phyloP scores from a whole-genome alignment of 2,329 filamentous ascomycete genomes.

The Botrytis hyacinthi region DNA sequence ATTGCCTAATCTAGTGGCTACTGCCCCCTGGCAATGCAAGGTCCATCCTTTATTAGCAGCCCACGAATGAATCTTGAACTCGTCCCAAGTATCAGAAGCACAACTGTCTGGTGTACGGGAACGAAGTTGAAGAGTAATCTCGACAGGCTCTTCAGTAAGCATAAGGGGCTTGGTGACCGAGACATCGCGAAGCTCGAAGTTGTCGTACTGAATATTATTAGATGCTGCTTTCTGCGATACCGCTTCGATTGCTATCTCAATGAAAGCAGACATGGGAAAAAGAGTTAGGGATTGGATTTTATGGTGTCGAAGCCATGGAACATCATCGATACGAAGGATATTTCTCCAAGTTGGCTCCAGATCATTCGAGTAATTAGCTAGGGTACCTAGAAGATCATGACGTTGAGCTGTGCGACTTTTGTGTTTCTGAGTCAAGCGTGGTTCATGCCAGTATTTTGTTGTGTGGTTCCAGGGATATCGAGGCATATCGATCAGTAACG shows the following conservation, averaged over 20 bases:
- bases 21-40: slow-evolving; percentile 52
- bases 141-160: slow-evolving; percentile 42
- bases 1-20: neutral
- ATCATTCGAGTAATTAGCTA: slow-evolving; percentile 16
- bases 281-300: slow-evolving; percentile 44
- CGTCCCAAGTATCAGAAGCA: slow-evolving; percentile 14
- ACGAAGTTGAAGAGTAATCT: slow-evolving; percentile 50
- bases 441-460: slow-evolving; percentile 53
- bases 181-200: slow-evolving; percentile 22
- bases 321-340: slow-evolving; percentile 10
- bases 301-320: slow-evolving; percentile 43
- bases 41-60: slow-evolving; percentile 33
- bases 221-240: slow-evolving; percentile 22
- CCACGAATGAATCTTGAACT: slow-evolving; percentile 21
- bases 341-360: slow-evolving; percentile 21
- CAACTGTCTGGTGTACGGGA: slow-evolving; percentile 44
- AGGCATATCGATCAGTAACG: slow-evolving; percentile 42
- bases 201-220: slow-evolving; percentile 41
- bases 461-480: slow-evolving; percentile 54
- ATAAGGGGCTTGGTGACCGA: slow-evolving; percentile 16
- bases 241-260: slow-evolving; percentile 39
- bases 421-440: slow-evolving; percentile 46
- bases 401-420: neutral
- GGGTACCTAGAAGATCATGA: slow-evolving; percentile 17
- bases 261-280: slow-evolving; percentile 37